phyloP scores from a whole-genome alignment of 2,329 filamentous ascomycete genomes.

The Ascochyta lentis region DNA sequence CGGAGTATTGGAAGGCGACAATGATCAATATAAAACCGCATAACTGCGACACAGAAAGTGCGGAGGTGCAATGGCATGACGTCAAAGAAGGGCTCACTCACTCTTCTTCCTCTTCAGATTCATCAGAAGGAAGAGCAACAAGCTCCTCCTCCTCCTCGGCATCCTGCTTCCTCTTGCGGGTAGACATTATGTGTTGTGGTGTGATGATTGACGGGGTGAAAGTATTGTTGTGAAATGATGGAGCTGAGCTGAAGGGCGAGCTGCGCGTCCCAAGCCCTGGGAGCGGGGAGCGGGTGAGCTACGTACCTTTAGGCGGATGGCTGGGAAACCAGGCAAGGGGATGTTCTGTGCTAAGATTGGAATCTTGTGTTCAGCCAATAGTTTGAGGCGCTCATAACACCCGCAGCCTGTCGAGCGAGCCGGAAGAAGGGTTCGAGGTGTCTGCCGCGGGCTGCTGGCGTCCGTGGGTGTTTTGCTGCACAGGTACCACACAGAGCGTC shows the following conservation, averaged over 20 bases:
- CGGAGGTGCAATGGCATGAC: conserved; percentile 40
- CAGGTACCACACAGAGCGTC: conserved; percentile 29
- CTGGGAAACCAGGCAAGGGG: conserved; percentile 41
- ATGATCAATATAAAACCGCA: conserved; percentile 25
- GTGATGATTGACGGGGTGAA: conserved; percentile 7
- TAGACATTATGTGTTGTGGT: conserved; percentile 44
- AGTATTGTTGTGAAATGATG: conserved; percentile 24
- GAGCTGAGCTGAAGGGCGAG: conserved; percentile 27
- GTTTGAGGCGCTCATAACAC: conserved; percentile 23
- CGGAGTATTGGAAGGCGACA: conserved; percentile 26
- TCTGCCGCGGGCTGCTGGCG: conserved; percentile 12
- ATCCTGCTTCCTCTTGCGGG: conserved; percentile 55
- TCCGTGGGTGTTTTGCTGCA: conserved; percentile 28
- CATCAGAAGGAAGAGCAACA: conserved; percentile 52
- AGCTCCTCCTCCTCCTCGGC: conserved; percentile 55
- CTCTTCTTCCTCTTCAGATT: conserved; percentile 54
- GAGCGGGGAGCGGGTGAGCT: conserved; percentile 41
- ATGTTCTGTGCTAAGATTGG: conserved; percentile 37
- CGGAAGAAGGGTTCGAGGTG: conserved; percentile 12
- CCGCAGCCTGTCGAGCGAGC: conserved; percentile 22
- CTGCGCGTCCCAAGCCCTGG: conserved; percentile 22
- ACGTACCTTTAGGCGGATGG: conserved; percentile 36
- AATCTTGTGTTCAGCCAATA: conserved; percentile 36
- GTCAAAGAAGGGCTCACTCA: conserved; percentile 48
- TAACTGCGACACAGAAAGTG: conserved; percentile 27